These are phyloP conservation scores for Trypanosomatidae sp. DNA, from an alignment of 208 protist species.

Conservation along the genomic window DNA sequence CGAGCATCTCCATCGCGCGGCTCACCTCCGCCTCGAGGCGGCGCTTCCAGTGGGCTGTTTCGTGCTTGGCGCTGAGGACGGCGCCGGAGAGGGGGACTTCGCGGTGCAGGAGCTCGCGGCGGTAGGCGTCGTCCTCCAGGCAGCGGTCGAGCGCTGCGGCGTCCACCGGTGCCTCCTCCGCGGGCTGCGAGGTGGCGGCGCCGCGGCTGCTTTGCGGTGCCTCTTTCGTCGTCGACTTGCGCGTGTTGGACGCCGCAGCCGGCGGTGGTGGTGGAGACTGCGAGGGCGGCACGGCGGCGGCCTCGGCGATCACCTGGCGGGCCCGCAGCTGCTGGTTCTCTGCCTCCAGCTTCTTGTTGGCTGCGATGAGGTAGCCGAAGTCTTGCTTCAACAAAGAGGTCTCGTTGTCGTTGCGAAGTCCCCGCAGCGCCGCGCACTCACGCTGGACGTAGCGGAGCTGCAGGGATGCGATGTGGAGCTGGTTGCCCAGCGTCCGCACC, in stretches of 20 bases:
- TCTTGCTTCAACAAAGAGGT: conserved; percentile 35
- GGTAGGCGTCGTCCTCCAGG: conserved; percentile 25
- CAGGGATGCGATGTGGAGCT: conserved; percentile 37
- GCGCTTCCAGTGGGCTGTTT: conserved; percentile 35
- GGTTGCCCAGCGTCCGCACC: conserved; percentile 34
- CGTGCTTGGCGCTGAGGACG: conserved; percentile 29
- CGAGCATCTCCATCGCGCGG: conserved; percentile 43
- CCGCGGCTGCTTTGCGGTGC: too few relatives aligned
- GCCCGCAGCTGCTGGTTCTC: conserved; percentile 57
- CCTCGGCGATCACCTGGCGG: too few relatives aligned
- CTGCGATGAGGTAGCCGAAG: conserved; percentile 60
- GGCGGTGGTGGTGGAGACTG: too few relatives aligned
- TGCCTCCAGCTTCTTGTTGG: conserved; percentile 71
- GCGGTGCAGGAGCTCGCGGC: conserved; percentile 24
- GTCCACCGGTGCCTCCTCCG: too few relatives aligned
- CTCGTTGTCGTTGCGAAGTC: conserved; percentile 16
- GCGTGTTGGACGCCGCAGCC: not conserved
- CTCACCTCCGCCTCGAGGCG: conserved; percentile 50
- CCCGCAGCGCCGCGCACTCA: conserved; percentile 31
- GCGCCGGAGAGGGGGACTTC: conserved; percentile 46
- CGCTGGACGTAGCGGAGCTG: conserved; percentile 55
- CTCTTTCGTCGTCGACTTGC: not conserved
- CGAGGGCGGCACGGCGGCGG: too few relatives aligned
- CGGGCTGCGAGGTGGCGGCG: too few relatives aligned
- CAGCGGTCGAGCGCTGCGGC: conserved; percentile 6